phyloP scores from a whole-genome alignment of 768 basidiomycete genomes.

The Rhodosporidiobolus sp. region DNA sequence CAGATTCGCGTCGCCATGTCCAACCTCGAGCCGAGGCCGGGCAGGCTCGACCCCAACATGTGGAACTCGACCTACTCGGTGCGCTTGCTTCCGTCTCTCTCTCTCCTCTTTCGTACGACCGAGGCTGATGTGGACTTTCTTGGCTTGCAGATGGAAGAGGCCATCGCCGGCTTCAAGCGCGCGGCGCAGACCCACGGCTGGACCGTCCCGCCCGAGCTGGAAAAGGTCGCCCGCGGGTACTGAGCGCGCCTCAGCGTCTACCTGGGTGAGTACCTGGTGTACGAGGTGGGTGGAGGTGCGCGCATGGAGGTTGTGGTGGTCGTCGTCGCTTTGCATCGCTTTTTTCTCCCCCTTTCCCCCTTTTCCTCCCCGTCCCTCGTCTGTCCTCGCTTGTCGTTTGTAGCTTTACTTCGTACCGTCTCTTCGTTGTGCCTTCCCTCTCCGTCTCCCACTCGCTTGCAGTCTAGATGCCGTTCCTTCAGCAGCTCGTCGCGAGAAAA shows the following conservation, averaged over 20 bases:
- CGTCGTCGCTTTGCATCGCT: neutral
- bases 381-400: too few species aligned
- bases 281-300: neutral
- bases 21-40: conserved; percentile 63
- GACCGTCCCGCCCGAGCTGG: conserved; percentile 44
- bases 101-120: neutral
- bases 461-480: too few species aligned
- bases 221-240: conserved; percentile 1
- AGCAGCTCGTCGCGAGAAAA: too few species aligned
- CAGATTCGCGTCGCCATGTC: conserved; percentile 70
- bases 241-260: neutral
- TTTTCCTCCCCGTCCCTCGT: neutral
- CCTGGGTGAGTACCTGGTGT: neutral
- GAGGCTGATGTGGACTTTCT: conserved; percentile 46
- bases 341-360: neutral
- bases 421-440: neutral
- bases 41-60: conserved; percentile 56
- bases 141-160: conserved; percentile 56
- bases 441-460: too few species aligned
- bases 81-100: conserved; percentile 2
- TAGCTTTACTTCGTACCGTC: neutral
- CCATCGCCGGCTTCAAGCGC: conserved; percentile 62
- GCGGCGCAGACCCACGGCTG: conserved; percentile 66
- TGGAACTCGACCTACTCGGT: conserved; percentile 46
- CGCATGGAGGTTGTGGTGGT: neutral